Percentiles rank a stretch among this genome's conserved stretches.
phyloP scores from a whole-genome alignment of 2,329 filamentous ascomycete species.

The Myriosclerotinia scirpicola region DNA sequence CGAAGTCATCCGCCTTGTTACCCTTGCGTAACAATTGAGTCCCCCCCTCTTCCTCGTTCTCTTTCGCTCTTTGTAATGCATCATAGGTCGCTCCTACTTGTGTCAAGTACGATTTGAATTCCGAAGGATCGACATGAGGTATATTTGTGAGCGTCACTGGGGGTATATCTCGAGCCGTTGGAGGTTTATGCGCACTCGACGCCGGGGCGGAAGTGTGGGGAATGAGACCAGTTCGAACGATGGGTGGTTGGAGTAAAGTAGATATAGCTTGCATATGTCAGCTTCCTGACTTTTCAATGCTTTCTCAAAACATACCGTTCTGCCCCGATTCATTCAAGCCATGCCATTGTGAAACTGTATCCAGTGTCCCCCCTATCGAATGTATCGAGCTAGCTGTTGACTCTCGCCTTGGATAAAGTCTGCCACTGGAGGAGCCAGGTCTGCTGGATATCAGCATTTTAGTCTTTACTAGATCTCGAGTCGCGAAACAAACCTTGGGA shows the following conservation, averaged over 20 bases:
- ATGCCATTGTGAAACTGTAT: slow-evolving; percentile 59
- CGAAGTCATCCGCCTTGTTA: slow-evolving; percentile 43
- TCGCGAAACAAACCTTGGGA: slow-evolving; percentile 49
- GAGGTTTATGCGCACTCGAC: slow-evolving; percentile 75
- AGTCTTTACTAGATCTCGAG: slow-evolving; percentile 45
- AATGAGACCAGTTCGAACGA: slow-evolving; percentile 81
- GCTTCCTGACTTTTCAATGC: background rate
- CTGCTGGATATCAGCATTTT: slow-evolving; percentile 43
- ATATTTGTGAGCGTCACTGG: slow-evolving; percentile 91
- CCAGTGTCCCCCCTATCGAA: slow-evolving; percentile 81
- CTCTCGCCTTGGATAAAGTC: slow-evolving; percentile 62
- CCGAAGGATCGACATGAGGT: slow-evolving; percentile 71
- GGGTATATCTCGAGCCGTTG: slow-evolving; percentile 85
- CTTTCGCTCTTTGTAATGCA: slow-evolving; percentile 80
- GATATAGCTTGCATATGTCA: slow-evolving; percentile 68
- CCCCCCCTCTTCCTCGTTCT: slow-evolving; percentile 66
- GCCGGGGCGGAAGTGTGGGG: slow-evolving; percentile 71
- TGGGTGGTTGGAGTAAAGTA: slow-evolving; percentile 86
- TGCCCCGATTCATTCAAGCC: slow-evolving; percentile 73
- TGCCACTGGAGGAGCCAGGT: slow-evolving; percentile 38
- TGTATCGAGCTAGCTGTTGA: slow-evolving; percentile 86
- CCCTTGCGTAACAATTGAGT: slow-evolving; percentile 39
- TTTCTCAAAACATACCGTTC: slow-evolving; percentile 60
- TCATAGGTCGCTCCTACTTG: slow-evolving; percentile 89
- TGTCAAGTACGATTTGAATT: slow-evolving; percentile 80